phyloP scores from a whole-genome alignment of 805 yeast genomes.

The Ogataea paradorogensis region DNA sequence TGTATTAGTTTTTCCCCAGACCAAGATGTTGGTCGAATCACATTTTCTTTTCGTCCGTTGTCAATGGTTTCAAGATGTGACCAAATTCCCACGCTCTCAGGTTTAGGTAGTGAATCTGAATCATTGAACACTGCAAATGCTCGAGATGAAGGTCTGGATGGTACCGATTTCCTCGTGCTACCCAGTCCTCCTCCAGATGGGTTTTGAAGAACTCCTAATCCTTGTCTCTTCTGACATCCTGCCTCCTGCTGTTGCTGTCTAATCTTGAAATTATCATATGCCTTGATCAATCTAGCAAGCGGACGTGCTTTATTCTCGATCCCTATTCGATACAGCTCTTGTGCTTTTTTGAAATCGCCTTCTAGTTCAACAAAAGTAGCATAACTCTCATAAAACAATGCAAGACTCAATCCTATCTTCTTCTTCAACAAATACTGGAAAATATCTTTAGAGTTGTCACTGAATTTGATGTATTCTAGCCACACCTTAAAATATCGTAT shows the following conservation, averaged over 20 bases:
- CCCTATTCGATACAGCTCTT: conserved; percentile 57
- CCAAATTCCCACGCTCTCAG: conserved; percentile 36
- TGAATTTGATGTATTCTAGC: conserved; percentile 69
- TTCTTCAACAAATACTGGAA: conserved; percentile 69
- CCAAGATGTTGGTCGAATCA: conserved; percentile 54
- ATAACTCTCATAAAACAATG: conserved; percentile 77
- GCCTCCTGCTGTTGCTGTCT: conserved; percentile 32
- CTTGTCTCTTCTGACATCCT: conserved; percentile 4
- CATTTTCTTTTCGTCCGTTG: conserved; percentile 63
- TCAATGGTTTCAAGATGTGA: conserved; percentile 48
- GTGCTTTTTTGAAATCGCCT: conserved; percentile 52
- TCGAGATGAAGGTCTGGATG: conserved; percentile 15
- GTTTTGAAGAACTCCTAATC: conserved; percentile 14
- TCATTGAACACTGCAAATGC: conserved; percentile 20
- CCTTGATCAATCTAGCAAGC: conserved; percentile 38
- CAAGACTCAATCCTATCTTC: conserved; percentile 63
- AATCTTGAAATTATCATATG: conserved; percentile 43
- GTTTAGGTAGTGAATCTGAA: not conserved
- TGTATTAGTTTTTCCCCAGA: conserved; percentile 58
- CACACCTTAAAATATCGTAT: conserved; percentile 77
- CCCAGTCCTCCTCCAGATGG: conserved; percentile 26
- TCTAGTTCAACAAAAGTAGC: conserved; percentile 57
- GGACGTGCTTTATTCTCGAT: conserved; percentile 67
- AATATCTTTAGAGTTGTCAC: conserved; percentile 67
- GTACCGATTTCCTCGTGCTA: conserved; percentile 2